Evolutionary conservation across 1,284 basidiomycete species (phyloP).

Genomic region (Anthracocystis walkeri): DNA sequence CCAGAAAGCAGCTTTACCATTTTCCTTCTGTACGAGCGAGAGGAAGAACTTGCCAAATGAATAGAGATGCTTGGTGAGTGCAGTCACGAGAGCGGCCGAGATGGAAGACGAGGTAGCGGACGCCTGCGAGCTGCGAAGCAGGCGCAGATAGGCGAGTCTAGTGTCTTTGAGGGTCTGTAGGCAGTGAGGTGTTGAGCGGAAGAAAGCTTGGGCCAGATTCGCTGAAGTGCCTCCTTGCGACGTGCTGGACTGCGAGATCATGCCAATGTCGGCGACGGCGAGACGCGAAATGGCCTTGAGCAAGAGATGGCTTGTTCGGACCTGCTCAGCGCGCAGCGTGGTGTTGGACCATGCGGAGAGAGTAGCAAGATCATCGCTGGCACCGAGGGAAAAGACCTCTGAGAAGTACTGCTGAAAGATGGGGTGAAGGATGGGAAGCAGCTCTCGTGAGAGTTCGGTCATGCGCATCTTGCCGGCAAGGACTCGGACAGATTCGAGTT

Average conservation of each 20-base stretch:
- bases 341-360: conserved; percentile 57
- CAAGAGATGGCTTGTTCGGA: conserved; percentile 65
- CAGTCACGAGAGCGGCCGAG: conserved; percentile 27
- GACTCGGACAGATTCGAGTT: conserved; percentile 62
- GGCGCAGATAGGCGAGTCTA: conserved; percentile 46
- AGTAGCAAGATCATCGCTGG: conserved; percentile 29
- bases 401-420: conserved; percentile 62
- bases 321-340: conserved; percentile 48
- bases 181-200: conserved; percentile 59
- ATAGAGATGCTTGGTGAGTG: conserved; percentile 64
- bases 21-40: conserved; percentile 58
- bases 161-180: conserved; percentile 55
- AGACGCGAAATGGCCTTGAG: conserved; percentile 62
- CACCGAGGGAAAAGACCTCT: conserved; percentile 50
- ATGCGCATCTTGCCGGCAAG: conserved; percentile 67
- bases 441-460: conserved; percentile 62
- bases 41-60: conserved; percentile 66
- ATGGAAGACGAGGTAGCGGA: conserved; percentile 18
- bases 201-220: conserved; percentile 65
- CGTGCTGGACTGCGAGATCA: conserved; percentile 48
- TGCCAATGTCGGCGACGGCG: conserved; percentile 62
- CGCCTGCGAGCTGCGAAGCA: conserved; percentile 29
- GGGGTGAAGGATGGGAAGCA: conserved; percentile 63
- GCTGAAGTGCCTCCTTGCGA: conserved; percentile 32
- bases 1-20: conserved; percentile 64